A percentile compares a stretch with the other conserved stretches of the same genome.
Evolutionary conservation across 805 yeast species (phyloP).

Genomic region (Candida pseudoglaebosa): DNA sequence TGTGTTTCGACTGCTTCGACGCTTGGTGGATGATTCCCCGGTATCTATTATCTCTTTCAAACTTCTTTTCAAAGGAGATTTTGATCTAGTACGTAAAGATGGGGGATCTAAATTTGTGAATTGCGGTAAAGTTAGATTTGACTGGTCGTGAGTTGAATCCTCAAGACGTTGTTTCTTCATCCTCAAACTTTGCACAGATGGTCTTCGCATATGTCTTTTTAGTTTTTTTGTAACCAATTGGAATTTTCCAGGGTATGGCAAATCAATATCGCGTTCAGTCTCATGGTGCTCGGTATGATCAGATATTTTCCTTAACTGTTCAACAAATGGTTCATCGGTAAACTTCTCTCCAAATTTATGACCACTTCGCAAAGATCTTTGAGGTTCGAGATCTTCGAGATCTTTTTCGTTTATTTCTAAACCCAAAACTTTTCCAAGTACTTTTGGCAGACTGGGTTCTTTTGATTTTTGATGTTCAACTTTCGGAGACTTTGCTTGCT

Average conservation of each 20-base stretch:
- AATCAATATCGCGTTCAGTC: not conserved
- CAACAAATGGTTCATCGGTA: conserved; percentile 2
- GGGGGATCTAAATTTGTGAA: conserved; percentile 17
- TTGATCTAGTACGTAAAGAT: conserved; percentile 30
- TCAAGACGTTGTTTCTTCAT: not conserved
- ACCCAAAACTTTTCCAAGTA: conserved; percentile 16
- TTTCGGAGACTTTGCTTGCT: conserved; percentile 4
- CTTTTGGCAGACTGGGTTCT: conserved; percentile 2
- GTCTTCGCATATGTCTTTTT: conserved; percentile 1
- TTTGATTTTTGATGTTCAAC: not conserved
- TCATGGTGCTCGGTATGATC: conserved; percentile 3
- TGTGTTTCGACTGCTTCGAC: conserved; percentile 9
- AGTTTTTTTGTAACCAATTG: not conserved
- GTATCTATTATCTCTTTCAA: conserved; percentile 16
- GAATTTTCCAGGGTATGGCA: not conserved
- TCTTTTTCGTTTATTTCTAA: conserved; percentile 18
- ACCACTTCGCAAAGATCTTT: conserved; percentile 23
- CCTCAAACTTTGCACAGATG: not conserved
- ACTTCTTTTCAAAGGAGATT: conserved; percentile 30
- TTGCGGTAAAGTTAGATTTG: not conserved
- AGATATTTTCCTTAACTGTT: conserved; percentile 3
- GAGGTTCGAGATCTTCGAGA: conserved; percentile 16
- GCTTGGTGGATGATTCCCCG: conserved; percentile 8
- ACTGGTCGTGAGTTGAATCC: not conserved
- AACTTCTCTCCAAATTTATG: conserved; percentile 14